Evolutionary conservation across 2,329 filamentous ascomycete genomes (phyloP), one percentile per base, ranked within the genome.

Genomic region (Whalleya microplaca): DNA sequence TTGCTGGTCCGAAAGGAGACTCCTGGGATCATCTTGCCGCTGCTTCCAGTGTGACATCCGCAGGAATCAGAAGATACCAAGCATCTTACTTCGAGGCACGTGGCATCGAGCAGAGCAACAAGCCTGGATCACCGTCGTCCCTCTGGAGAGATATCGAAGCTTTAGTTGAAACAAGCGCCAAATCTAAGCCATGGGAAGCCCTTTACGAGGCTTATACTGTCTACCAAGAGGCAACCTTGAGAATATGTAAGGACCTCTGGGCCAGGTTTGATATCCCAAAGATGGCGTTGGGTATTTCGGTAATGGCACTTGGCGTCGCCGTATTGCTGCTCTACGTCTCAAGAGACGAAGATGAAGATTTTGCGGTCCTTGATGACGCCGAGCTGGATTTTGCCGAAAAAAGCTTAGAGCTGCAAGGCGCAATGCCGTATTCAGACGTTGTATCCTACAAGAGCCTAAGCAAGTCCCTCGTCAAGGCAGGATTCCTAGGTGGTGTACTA

Each of bases 21-120:
- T 83, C 91, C 58, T 95, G 88, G 84, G 79, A 85, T 45, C 95
- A 91, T 63, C 78, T 99, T 42, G 91, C 90, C 0, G 79, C 83
- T 2, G 92, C 93, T 0, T 90, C 88, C 51, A 87, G 89, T 21
- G 78, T 96, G 56, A 83, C 92, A 1, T 86, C 92, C 21, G 91
- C 92, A 7, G 94, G 95, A 61, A 95, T 97, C 56, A 87, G 92
- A 73, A 85, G 90, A 64, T 99, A 99, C 68, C 93, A 97, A 71
- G 79, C 84, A 51, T 88, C 92, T 45, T 99, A 99, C 72, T 88
- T 90, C 55, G 76, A 80, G 32, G 90, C 87, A 12, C 84, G 89
- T 19, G 88, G 89, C 1, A 80, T 91, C 2, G 83, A 88, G 43
- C 83, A 88, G 48, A 81, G 79, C 21, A 76, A 80, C 4, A 82